Base-by-base conservation (phyloP, 2,329 filamentous ascomycete species). In the Cordyceps tenuipes region DNA sequence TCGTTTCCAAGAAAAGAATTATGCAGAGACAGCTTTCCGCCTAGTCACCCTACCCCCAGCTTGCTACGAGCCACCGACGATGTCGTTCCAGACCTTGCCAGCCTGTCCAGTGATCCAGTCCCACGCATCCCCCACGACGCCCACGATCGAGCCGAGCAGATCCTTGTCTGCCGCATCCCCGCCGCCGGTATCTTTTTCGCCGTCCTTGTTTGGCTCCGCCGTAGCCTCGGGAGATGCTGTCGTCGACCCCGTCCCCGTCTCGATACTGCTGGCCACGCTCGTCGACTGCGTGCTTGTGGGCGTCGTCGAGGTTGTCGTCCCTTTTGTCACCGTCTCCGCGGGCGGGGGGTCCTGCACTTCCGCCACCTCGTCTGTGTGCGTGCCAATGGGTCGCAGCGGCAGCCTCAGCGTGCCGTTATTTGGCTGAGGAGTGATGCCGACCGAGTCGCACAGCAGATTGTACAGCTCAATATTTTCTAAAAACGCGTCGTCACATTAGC, bases 381-480 rank as follows among this genome's bases (percentile, higher is more conserved):
- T 69, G 5, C 87, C 88, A 13, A 84, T 69, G 0, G 86, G 78
- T 61, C 79, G 80, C 26, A 93, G 74, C 0, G 89, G 89, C 13
- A 93, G 79, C 12, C 86, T 80, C 6, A 97, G 75, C 0, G 91
- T 96, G 54, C 93, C 93, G 69, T 97, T 97, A 71, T 96, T 97
- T 1, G 89, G 83, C 58, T 80, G 80, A 0, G 91, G 89, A 3
- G 70, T 72, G 61, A 97, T 76, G 13, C 87, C 86, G 29, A 97
- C 75, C 0, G 90, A 92, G 73, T 97, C 92, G 71, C 93, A 97
- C 49, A 97, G 75, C 63, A 97, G 90, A 68, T 96, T 96, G 75
- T 97, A 97, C 9, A 97, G 89, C 68, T 97, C 89, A 62, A 85
- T 92, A 65, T 97, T 97, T 82, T 97, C 89, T 93, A 69, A 39